Evolutionary conservation across 2,329 filamentous ascomycete genomes (phyloP).

Genomic region (Sporothrix euskadiensis): DNA sequence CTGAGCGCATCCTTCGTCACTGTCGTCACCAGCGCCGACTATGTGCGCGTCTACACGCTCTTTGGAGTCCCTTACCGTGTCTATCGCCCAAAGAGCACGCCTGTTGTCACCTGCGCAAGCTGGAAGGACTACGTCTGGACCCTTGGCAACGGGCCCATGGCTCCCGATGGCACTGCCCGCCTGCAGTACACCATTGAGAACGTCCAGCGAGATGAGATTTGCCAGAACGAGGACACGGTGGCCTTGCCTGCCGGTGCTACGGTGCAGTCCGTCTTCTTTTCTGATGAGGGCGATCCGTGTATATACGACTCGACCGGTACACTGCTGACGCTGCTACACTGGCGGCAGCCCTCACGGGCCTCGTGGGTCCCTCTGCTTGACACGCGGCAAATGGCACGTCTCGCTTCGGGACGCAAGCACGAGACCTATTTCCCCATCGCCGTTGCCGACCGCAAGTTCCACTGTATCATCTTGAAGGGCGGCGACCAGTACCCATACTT

Average conservation of each 20-base stretch:
- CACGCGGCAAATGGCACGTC: slow-evolving; percentile 77
- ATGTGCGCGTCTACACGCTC: slow-evolving; percentile 88
- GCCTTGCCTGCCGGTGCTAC: slow-evolving; percentile 74
- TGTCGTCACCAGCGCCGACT: slow-evolving; percentile 81
- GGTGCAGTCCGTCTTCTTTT: slow-evolving; percentile 85
- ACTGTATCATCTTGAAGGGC: slow-evolving; percentile 98
- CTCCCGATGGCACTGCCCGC: slow-evolving; percentile 72
- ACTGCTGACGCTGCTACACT: slow-evolving; percentile 83
- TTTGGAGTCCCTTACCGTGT: slow-evolving; percentile 88
- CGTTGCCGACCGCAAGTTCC: slow-evolving; percentile 86
- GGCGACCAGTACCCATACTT: slow-evolving; percentile 92
- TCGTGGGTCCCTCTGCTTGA: slow-evolving; percentile 92
- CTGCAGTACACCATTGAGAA: slow-evolving; percentile 93
- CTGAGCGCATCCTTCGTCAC: slow-evolving; percentile 89
- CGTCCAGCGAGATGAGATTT: slow-evolving; percentile 88
- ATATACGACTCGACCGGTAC: slow-evolving; percentile 94
- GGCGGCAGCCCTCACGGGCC: slow-evolving; percentile 81
- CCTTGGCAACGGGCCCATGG: slow-evolving; percentile 86
- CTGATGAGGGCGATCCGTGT: slow-evolving; percentile 88
- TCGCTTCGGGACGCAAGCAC: slow-evolving; percentile 80
- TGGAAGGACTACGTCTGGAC: slow-evolving; percentile 97
- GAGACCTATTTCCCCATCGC: slow-evolving; percentile 96
- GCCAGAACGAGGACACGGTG: slow-evolving; percentile 89
- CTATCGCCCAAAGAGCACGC: slow-evolving; percentile 86
- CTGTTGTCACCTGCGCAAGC: slow-evolving; percentile 88